Evolutionary conservation across 192 early-diverging fungal species (phyloP).

Genomic region (Funneliformis mosseae): DNA sequence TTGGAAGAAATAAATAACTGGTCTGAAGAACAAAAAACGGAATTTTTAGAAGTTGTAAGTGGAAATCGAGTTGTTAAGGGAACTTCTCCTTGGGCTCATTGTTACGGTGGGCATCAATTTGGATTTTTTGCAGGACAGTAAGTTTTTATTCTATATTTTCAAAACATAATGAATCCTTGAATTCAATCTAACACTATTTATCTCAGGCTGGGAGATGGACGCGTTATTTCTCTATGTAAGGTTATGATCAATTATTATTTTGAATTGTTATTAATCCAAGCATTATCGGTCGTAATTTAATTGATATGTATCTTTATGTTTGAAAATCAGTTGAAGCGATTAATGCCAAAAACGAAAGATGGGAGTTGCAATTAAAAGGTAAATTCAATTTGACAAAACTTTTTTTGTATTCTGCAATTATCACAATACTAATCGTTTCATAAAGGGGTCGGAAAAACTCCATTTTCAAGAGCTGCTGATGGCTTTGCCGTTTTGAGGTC

Average conservation of each 20-base stretch:
- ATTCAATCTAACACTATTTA: background rate
- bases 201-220: slow-evolving; percentile 73
- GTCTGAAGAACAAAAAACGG: background rate
- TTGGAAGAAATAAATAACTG: background rate
- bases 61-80: background rate
- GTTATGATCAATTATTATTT: background rate
- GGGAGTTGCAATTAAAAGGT: slow-evolving; percentile 88
- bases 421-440: background rate
- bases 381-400: background rate
- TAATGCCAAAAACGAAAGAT: slow-evolving; percentile 41
- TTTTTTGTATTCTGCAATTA: background rate
- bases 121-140: slow-evolving; percentile 67
- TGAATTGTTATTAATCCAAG: background rate
- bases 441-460: slow-evolving; percentile 68
- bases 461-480: slow-evolving; percentile 86
- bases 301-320: background rate
- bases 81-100: slow-evolving; percentile 61
- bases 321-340: slow-evolving; percentile 49
- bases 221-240: slow-evolving; percentile 81
- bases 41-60: background rate
- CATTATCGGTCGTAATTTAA: background rate
- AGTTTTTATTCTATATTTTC: background rate
- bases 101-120: slow-evolving; percentile 77
- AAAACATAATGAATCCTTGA: background rate
- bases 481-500: slow-evolving; percentile 87